Evolutionary conservation across 306 rosid species (phyloP).

Genomic region (Pyrus pyrifolia): DNA sequence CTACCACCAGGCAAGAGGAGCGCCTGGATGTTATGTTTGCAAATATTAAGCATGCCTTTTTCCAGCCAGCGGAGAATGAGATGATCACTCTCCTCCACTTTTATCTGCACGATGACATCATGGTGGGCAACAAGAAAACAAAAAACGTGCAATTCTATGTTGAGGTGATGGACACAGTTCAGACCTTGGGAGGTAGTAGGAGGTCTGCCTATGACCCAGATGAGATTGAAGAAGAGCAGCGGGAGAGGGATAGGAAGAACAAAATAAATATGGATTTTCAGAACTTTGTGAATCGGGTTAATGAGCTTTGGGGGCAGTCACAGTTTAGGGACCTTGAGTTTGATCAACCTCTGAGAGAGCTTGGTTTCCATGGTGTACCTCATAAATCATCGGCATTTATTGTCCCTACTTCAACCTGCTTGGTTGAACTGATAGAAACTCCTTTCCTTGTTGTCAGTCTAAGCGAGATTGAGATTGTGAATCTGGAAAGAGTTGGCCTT

Average conservation of each 20-base stretch:
- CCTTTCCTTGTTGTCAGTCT: slow-evolving; percentile 89
- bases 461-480: slow-evolving; percentile 90
- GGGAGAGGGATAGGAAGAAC: slow-evolving; percentile 91
- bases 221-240: slow-evolving; percentile 94
- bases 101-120: slow-evolving; percentile 88
- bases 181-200: slow-evolving; percentile 79
- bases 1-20: slow-evolving; percentile 80
- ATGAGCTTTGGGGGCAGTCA: slow-evolving; percentile 92
- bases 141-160: slow-evolving; percentile 87
- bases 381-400: slow-evolving; percentile 80
- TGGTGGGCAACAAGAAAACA: slow-evolving; percentile 95
- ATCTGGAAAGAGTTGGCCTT: slow-evolving; percentile 92
- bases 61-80: slow-evolving; percentile 98
- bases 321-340: slow-evolving; percentile 82
- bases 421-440: slow-evolving; percentile 84
- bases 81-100: slow-evolving; percentile 93
- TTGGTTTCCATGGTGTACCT: slow-evolving; percentile 96
- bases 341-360: slow-evolving; percentile 96
- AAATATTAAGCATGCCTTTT: slow-evolving; percentile 85
- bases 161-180: slow-evolving; percentile 95
- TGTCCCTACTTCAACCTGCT: slow-evolving; percentile 83
- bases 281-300: slow-evolving; percentile 78
- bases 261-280: slow-evolving; percentile 81
- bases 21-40: slow-evolving; percentile 77
- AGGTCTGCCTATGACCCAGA: slow-evolving; percentile 94